Percentiles rank a stretch among this genome's conserved stretches.
Conservation (phyloP, 75 land plant genomes). For the Selaginella moellendorffii region DNA sequence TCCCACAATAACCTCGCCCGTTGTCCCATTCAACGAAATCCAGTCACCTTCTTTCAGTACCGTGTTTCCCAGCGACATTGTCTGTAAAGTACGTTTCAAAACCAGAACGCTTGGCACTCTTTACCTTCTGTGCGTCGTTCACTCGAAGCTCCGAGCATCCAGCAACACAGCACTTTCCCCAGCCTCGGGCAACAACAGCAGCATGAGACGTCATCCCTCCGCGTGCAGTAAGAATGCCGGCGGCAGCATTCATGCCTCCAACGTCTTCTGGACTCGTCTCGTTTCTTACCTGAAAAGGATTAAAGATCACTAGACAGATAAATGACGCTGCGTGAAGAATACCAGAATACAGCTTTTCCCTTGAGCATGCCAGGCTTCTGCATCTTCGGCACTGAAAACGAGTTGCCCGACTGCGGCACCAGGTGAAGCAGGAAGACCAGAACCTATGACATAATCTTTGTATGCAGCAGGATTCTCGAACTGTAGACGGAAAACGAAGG, state of each 20-base stretch:
- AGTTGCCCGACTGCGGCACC: conserved; percentile 96
- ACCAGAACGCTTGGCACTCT: not conserved
- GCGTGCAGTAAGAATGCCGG: conserved; percentile 81
- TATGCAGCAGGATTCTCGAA: conserved; percentile 77
- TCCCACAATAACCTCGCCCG: conserved; percentile 90
- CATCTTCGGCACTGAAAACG: conserved; percentile 88
- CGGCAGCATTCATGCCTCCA: conserved; percentile 97
- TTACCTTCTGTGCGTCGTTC: conserved; percentile 74
- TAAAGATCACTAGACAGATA: not conserved
- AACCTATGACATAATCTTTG: conserved; percentile 75
- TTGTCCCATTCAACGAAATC: conserved; percentile 88
- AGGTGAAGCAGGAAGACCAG: conserved; percentile 94
- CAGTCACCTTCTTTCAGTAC: conserved; percentile 77
- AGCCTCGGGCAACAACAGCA: conserved; percentile 99
- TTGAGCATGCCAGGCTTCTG: conserved; percentile 92
- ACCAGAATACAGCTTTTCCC: conserved; percentile 76
- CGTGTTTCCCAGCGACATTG: conserved; percentile 35
- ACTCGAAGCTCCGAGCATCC: conserved; percentile 94
- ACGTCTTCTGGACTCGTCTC: conserved; percentile 99
- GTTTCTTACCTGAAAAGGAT: conserved; percentile 57
- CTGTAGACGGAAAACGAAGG: conserved; percentile 22
- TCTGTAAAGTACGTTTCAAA: conserved; percentile 28
- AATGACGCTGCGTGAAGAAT: conserved; percentile 4
- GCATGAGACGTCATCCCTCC: conserved; percentile 99
- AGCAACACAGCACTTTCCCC: conserved; percentile 98